Conservation (phyloP, 2,329 filamentous ascomycete species). For the Calycina herbarum region DNA sequence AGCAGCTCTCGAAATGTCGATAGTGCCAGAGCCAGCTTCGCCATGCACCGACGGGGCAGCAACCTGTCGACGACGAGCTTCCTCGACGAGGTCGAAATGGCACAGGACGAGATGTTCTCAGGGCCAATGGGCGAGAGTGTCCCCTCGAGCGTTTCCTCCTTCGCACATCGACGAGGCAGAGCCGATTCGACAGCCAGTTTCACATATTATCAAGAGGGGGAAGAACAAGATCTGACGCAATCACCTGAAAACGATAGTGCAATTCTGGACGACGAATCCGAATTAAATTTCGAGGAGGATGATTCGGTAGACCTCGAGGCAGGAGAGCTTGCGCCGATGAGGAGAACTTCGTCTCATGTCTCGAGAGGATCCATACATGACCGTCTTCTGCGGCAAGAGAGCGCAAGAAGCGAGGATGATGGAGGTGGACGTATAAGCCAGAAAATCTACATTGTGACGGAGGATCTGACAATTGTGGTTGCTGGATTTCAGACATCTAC, state of each 20-base stretch:
- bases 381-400: slow-evolving; percentile 71
- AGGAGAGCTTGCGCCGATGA: slow-evolving; percentile 46
- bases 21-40: slow-evolving; percentile 31
- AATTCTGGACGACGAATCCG: slow-evolving; percentile 43
- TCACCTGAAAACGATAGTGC: slow-evolving; percentile 41
- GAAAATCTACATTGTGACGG: slow-evolving; percentile 89
- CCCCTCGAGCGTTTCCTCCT: slow-evolving; percentile 91
- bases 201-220: slow-evolving; percentile 78
- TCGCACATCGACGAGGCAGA: slow-evolving; percentile 77
- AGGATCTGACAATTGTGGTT: slow-evolving; percentile 91
- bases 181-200: slow-evolving; percentile 88
- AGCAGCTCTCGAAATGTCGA: slow-evolving; percentile 36
- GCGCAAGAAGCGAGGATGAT: slow-evolving; percentile 62
- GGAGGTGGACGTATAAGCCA: slow-evolving; percentile 70
- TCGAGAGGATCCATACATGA: slow-evolving; percentile 58
- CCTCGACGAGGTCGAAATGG: slow-evolving; percentile 97
- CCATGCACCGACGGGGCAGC: slow-evolving; percentile 64
- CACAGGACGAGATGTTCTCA: slow-evolving; percentile 91
- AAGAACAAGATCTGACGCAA: slow-evolving; percentile 51
- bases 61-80: slow-evolving; percentile 77
- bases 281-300: slow-evolving; percentile 36
- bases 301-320: slow-evolving; percentile 37
- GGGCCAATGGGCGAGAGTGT: slow-evolving; percentile 94
- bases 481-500: slow-evolving; percentile 83
- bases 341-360: slow-evolving; percentile 62